Conservation (phyloP, 305 asterid species). For the Lippia alba region DNA sequence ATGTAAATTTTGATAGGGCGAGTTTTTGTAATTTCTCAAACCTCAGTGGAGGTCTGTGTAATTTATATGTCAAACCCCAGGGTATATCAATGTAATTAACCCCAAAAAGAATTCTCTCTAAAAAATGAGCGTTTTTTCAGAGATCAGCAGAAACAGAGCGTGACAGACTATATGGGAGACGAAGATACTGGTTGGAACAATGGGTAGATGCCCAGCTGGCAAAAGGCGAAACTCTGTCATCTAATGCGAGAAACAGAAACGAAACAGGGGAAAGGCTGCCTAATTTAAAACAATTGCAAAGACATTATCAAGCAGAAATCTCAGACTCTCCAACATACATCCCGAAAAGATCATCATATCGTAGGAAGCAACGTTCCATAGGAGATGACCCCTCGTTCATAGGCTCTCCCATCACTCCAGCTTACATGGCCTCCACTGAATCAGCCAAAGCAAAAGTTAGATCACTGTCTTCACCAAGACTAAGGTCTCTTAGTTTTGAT, state of each 20-base stretch:
- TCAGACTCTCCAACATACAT: slow-evolving; percentile 48
- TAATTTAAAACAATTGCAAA: slow-evolving; percentile 44
- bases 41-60: no score
- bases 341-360: slow-evolving; percentile 66
- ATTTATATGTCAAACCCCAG: no score
- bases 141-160: slow-evolving; percentile 89
- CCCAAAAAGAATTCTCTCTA: slow-evolving; percentile 15
- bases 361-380: slow-evolving; percentile 65
- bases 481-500: slow-evolving; percentile 71
- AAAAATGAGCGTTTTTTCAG: slow-evolving; percentile 48
- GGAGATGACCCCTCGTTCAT: slow-evolving; percentile 59
- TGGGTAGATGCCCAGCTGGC: slow-evolving; percentile 93
- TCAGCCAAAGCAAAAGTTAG: slow-evolving; percentile 86
- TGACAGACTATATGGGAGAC: slow-evolving; percentile 56
- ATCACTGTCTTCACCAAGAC: slow-evolving; percentile 87
- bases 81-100: no score
- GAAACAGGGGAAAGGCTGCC: slow-evolving; percentile 43
- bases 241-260: slow-evolving; percentile 51
- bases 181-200: slow-evolving; percentile 87
- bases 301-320: slow-evolving; percentile 53
- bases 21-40: no score
- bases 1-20: no score
- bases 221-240: slow-evolving; percentile 52
- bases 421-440: slow-evolving; percentile 93
- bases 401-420: slow-evolving; percentile 67